phyloP scores from a whole-genome alignment of 306 rosid genomes.

The Acacia crassicarpa region DNA sequence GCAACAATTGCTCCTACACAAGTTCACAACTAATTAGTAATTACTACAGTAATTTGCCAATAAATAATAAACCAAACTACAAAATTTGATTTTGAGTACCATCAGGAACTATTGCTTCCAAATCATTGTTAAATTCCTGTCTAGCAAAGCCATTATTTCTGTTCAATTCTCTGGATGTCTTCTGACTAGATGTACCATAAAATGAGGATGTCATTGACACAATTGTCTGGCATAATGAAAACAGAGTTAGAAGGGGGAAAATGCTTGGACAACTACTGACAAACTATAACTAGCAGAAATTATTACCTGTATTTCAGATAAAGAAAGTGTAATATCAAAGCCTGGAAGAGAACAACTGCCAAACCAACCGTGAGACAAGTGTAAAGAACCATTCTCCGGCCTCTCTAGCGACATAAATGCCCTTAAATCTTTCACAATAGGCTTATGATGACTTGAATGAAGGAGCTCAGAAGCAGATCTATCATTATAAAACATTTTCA shows the following conservation, averaged over 20 bases:
- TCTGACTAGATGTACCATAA: constrained; percentile 51
- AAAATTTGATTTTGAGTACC: constrained; percentile 49
- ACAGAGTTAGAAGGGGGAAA: constrained; percentile 16
- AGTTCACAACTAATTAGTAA: constrained; percentile 30
- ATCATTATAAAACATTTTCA: background rate
- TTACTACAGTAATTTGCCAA: constrained; percentile 38
- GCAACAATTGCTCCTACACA: constrained; percentile 89
- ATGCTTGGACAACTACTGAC: constrained; percentile 12
- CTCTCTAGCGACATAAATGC: constrained; percentile 61
- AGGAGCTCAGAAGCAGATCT: constrained; percentile 32
- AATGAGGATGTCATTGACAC: constrained; percentile 61
- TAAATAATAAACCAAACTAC: constrained; percentile 27
- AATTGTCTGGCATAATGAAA: constrained; percentile 52
- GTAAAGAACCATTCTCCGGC: constrained; percentile 40
- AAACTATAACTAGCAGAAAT: constrained; percentile 17
- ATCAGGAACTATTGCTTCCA: constrained; percentile 70
- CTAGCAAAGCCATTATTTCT: constrained; percentile 40
- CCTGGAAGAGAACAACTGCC: constrained; percentile 69
- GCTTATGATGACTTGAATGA: constrained; percentile 45
- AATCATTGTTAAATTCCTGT: constrained; percentile 43
- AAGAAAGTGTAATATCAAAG: constrained; percentile 69
- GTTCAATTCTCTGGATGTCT: constrained; percentile 33
- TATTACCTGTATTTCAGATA: constrained; percentile 71
- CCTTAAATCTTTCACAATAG: constrained; percentile 56
- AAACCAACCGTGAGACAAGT: constrained; percentile 45